Percentiles rank a stretch among this genome's conserved stretches.
Evolutionary conservation across 495 filamentous ascomycete species (phyloP).

Genomic region (Tuber aestivum): DNA sequence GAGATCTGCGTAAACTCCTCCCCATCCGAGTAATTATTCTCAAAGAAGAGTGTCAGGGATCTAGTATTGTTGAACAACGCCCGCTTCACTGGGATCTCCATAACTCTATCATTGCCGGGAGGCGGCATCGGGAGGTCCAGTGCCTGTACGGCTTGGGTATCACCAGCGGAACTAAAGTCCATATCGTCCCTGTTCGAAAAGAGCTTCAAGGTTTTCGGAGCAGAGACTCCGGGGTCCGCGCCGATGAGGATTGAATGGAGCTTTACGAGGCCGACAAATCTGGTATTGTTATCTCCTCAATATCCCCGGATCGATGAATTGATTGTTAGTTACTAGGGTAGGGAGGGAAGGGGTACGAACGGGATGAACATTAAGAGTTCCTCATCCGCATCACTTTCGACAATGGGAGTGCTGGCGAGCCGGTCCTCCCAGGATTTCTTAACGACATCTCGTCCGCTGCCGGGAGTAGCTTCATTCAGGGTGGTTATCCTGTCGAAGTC

Average conservation of each 20-base stretch:
- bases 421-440: conserved; percentile 86
- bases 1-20: conserved; percentile 71
- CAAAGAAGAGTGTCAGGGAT: conserved; percentile 73
- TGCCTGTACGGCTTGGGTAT: conserved; percentile 64
- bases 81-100: conserved; percentile 79
- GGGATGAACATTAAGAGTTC: conserved; percentile 88
- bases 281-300: conserved; percentile 43
- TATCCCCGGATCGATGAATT: background rate
- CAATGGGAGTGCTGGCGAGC: conserved; percentile 61
- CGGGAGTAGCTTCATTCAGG: conserved; percentile 66
- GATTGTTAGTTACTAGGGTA: background rate
- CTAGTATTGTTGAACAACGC: conserved; percentile 78
- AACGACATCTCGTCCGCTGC: conserved; percentile 67
- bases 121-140: conserved; percentile 55
- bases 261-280: conserved; percentile 89
- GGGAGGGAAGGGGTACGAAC: conserved; percentile 51
- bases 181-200: conserved; percentile 79
- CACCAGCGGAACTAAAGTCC: conserved; percentile 70
- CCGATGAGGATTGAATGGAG: conserved; percentile 82
- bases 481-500: conserved; percentile 80
- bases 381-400: conserved; percentile 83
- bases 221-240: conserved; percentile 60
- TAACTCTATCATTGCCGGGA: conserved; percentile 67
- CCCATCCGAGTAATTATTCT: conserved; percentile 56
- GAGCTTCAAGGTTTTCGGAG: conserved; percentile 77